Evolutionary conservation across 768 basidiomycete genomes (phyloP).

Genomic region (Suillus variegatus): DNA sequence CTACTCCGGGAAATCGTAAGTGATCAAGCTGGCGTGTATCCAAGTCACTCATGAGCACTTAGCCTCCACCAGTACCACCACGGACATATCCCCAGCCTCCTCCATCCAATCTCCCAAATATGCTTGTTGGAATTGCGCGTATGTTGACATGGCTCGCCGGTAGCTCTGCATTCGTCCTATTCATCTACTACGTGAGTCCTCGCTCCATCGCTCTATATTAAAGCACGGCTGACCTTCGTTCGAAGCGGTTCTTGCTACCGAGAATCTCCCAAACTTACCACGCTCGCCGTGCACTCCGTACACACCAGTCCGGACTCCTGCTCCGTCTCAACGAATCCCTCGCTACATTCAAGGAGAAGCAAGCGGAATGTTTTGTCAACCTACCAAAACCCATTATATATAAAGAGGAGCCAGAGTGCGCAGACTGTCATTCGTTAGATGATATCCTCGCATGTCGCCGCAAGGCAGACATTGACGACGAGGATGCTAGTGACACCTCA

Average conservation of each 20-base stretch:
- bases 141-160: conserved; percentile 69
- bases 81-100: conserved; percentile 71
- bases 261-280: conserved; percentile 57
- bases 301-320: conserved; percentile 61
- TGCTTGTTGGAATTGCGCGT: conserved; percentile 62
- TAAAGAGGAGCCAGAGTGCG: conserved; percentile 49
- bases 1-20: conserved; percentile 60
- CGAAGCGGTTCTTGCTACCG: conserved; percentile 69
- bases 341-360: conserved; percentile 53
- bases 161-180: conserved; percentile 55
- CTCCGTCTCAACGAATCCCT: conserved; percentile 56
- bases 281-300: conserved; percentile 61
- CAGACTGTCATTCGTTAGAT: conserved; percentile 47
- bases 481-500: conserved; percentile 37
- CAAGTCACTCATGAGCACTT: conserved; percentile 16
- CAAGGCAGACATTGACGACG: conserved; percentile 7
- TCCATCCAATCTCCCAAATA: conserved; percentile 67
- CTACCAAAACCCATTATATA: conserved; percentile 56
- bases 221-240: conserved; percentile 11
- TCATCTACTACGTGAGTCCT: conserved; percentile 65
- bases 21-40: conserved; percentile 4
- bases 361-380: conserved; percentile 53
- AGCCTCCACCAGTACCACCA: conserved; percentile 60
- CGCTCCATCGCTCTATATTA: not conserved
- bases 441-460: conserved; percentile 31